phyloP scores from a whole-genome alignment of 2,329 filamentous ascomycete species.

The Ramichloridium luteum region DNA sequence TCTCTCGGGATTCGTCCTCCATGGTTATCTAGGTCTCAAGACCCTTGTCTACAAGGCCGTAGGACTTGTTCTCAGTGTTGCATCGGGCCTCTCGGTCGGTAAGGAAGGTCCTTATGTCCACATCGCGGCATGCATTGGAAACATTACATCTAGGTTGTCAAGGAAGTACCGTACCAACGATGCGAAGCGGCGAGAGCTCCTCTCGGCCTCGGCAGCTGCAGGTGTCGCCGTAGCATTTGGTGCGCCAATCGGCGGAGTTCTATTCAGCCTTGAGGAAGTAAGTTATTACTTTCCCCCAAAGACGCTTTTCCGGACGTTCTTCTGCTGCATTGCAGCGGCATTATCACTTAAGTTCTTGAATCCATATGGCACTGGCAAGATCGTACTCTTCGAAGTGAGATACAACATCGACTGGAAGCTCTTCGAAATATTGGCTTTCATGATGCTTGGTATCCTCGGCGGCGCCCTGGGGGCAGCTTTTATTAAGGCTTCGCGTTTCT shows the following conservation, averaged over 20 bases:
- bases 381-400: conserved; percentile 89
- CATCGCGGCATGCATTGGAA: conserved; percentile 87
- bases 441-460: conserved; percentile 74
- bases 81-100: conserved; percentile 82
- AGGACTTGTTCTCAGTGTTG: conserved; percentile 74
- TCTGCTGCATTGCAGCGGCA: conserved; percentile 86
- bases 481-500: conserved; percentile 86
- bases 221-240: conserved; percentile 93
- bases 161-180: conserved; percentile 89
- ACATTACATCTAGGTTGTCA: conserved; percentile 89
- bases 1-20: conserved; percentile 91
- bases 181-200: conserved; percentile 79
- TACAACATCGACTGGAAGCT: conserved; percentile 87
- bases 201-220: conserved; percentile 85
- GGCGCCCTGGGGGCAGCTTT: conserved; percentile 80
- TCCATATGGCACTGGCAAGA: conserved; percentile 90
- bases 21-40: conserved; percentile 83
- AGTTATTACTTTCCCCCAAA: conserved; percentile 97
- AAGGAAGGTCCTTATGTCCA: conserved; percentile 98
- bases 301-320: conserved; percentile 93
- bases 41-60: conserved; percentile 77
- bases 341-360: conserved; percentile 89
- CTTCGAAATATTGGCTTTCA: conserved; percentile 78
- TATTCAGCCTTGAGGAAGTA: conserved; percentile 92
- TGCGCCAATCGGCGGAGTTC: conserved; percentile 74